Conservation (phyloP, 106 monocot species). For the Chionographis japonica region DNA sequence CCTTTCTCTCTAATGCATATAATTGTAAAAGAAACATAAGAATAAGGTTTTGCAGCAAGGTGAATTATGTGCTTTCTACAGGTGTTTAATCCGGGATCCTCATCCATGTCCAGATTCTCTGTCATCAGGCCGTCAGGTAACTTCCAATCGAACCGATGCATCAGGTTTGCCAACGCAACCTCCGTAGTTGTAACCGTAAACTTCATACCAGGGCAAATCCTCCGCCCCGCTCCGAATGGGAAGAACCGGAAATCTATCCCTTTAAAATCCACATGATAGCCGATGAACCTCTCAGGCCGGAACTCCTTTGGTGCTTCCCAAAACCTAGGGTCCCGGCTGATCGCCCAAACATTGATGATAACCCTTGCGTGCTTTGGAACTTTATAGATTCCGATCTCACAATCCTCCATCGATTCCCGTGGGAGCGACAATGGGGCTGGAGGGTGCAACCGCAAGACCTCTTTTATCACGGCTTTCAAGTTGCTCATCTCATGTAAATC, state of each 20-base stretch:
- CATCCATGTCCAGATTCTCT: not conserved
- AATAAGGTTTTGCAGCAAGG: conserved; percentile 5
- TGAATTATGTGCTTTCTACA: not conserved
- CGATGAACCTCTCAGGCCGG: conserved; percentile 2
- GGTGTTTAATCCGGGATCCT: no score
- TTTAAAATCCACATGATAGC: not conserved
- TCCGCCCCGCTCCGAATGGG: not conserved
- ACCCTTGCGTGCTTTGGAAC: conserved; percentile 14
- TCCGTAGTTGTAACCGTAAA: conserved; percentile 9
- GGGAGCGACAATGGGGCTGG: conserved; percentile 16
- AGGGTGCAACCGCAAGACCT: conserved; percentile 27
- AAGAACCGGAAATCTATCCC: not conserved
- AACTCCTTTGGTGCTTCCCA: conserved; percentile 29
- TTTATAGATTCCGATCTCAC: conserved; percentile 4
- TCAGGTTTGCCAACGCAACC: conserved; percentile 16
- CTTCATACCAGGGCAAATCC: conserved; percentile 21
- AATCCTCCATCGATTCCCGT: conserved; percentile 5
- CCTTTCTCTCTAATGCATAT: no score
- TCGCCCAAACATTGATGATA: conserved; percentile 31
- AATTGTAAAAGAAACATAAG: no score
- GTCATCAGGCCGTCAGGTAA: not conserved
- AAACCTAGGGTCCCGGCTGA: conserved; percentile 10
- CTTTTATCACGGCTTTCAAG: conserved; percentile 24
- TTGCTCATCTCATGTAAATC: not conserved
- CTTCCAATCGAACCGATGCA: conserved; percentile 17